Evolutionary conservation across 257 asterid genomes (phyloP).

Genomic region (Jacaranda copaia): DNA sequence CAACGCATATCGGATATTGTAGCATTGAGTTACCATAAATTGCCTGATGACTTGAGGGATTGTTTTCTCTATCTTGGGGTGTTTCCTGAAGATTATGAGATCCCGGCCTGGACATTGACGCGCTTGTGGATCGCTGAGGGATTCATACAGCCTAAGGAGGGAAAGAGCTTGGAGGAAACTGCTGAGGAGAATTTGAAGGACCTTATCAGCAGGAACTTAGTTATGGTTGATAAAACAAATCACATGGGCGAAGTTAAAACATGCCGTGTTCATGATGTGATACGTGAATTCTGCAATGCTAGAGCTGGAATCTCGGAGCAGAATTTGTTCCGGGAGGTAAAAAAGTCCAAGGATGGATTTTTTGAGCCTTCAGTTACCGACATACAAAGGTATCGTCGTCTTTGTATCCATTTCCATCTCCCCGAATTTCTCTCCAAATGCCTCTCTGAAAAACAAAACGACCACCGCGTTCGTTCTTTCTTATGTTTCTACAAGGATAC

Average conservation of each 20-base stretch:
- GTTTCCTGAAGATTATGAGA: constrained; percentile 46
- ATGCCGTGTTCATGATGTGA: constrained; percentile 54
- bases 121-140: constrained; percentile 66
- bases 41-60: constrained; percentile 47
- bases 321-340: constrained; percentile 50
- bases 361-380: constrained; percentile 30
- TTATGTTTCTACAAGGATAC: constrained; percentile 36
- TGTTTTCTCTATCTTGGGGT: constrained; percentile 62
- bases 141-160: constrained; percentile 29
- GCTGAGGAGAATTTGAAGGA: constrained; percentile 50
- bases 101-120: constrained; percentile 45
- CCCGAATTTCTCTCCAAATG: constrained; percentile 26
- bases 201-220: constrained; percentile 51
- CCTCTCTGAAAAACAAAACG: constrained; percentile 26
- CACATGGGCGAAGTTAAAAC: constrained; percentile 49
- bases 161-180: constrained; percentile 40
- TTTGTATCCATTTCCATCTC: constrained; percentile 48
- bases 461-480: constrained; percentile 51
- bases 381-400: constrained; percentile 43
- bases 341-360: constrained; percentile 20
- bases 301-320: constrained; percentile 30
- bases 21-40: constrained; percentile 49
- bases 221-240: constrained; percentile 44
- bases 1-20: constrained; percentile 33
- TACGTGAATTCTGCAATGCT: constrained; percentile 50